Base-by-base conservation (phyloP, 495 filamentous ascomycete genomes). In the Stereocaulon alpinum region DNA sequence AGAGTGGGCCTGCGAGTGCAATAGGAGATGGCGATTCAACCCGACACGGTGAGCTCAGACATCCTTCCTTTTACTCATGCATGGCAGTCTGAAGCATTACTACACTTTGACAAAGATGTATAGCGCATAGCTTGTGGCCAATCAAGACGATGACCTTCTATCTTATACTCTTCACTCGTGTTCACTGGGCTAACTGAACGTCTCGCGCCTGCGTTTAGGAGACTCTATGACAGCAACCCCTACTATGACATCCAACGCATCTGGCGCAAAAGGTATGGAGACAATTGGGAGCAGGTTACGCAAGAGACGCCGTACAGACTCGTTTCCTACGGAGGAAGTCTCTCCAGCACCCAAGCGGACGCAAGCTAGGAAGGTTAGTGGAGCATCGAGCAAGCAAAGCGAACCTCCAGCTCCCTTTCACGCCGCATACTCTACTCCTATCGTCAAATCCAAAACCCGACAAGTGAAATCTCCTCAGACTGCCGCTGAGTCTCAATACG, bases 281-380 rank as follows among this genome's bases (percentile, higher is more conserved):
- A 59, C 60, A n/a, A 58, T 62, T 40, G 60, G 60, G 11, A 45
- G 27, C 30, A 44, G 60, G 29, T 41, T 62, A 27, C 44, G 55
- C 45, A 62, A 66, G 55, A 60, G 63, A 50, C 60, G 63, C 9
- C 63, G 63, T 27, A 63, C 61, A 24, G 53, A 50, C 12, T 55
- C 59, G 17, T 47, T 34, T 30, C 45, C n/a, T 32, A 54, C 29
- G 4, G 56, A 59, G 18, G 60, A 55, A 5, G 34, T n/a, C 4
- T 18, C 53, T 24, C 50, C 42, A 34, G 27, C 48, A 12, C 55
- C 55, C 22, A 65, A 65, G 37, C 50, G 63, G 20, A 3, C 55
- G 29, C 52, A 61, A 11, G 27, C 48, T 14, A 51, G 20, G 20
- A 57, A 58, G 12, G 48, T 42, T 41, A 41, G 22, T 22, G 40